Percentiles rank a stretch among this genome's conserved stretches.
Evolutionary conservation across 2,329 filamentous ascomycete genomes (phyloP).

Genomic region (Colletotrichum cereale): DNA sequence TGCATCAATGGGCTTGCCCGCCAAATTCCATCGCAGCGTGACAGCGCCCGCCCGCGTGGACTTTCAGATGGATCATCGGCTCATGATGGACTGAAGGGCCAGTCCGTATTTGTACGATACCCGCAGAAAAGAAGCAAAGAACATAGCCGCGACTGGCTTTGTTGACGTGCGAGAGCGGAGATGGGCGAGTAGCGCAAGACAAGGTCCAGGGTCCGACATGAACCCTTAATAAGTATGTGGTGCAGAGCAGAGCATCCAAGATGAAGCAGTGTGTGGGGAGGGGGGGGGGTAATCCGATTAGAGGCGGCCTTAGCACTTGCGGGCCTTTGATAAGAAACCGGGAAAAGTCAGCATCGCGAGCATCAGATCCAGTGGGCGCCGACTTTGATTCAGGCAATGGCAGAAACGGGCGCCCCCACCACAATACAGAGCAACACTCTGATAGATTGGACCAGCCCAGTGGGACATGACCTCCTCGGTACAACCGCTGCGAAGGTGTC

Average conservation of each 20-base stretch:
- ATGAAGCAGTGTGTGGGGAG: slow-evolving; percentile 28
- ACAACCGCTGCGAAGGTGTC: background rate
- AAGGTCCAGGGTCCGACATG: slow-evolving; percentile 35
- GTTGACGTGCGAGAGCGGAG: slow-evolving; percentile 37
- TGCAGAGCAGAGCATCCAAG: slow-evolving; percentile 38
- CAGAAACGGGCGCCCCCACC: background rate
- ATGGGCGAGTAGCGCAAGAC: slow-evolving; percentile 29
- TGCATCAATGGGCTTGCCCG: slow-evolving; percentile 5
- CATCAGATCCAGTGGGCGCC: background rate
- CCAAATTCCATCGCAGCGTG: slow-evolving; percentile 20
- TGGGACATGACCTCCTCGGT: background rate
- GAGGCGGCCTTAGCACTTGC: slow-evolving; percentile 10
- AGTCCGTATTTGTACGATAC: slow-evolving; percentile 28
- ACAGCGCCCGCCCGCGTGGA: slow-evolving; percentile 10
- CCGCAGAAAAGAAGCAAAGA: slow-evolving; percentile 35
- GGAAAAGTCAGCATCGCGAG: slow-evolving; percentile 17
- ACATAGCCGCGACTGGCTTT: slow-evolving; percentile 1
- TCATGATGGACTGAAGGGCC: slow-evolving; percentile 10
- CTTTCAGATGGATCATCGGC: background rate
- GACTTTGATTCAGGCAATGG: slow-evolving; percentile 1
- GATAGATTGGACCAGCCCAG: no score
- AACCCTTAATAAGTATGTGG: slow-evolving; percentile 18
- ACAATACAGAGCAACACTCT: background rate
- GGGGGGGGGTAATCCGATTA: slow-evolving; percentile 6
- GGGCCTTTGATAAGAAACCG: slow-evolving; percentile 21